Base-by-base conservation (phyloP, 2,329 filamentous ascomycete genomes). In the Scytalidium lignicola region DNA sequence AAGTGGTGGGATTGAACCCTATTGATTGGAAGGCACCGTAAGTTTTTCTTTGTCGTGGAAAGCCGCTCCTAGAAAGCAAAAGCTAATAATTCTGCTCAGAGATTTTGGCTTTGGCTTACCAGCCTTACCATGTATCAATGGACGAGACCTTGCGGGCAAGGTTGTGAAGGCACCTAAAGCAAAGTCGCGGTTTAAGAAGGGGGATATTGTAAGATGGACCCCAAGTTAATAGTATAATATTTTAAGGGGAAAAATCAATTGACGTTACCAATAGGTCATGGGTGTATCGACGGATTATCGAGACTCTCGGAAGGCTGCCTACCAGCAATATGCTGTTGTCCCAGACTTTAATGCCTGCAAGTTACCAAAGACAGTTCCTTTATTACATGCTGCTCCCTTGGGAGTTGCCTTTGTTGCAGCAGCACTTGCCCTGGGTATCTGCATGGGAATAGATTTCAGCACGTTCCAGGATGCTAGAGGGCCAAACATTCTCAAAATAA, bases 21-120 rank as follows among this genome's bases (percentile, higher is more conserved):
- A 86, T 90, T 48, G 87, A 90, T 64, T 90, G 87, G 87, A 90
- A 90, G 69, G 77, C 81, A 51, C 82, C 84, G 83, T 86, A 69
- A 59, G 79, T 72, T 86, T 1, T 67, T 0, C 83, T 89, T 46
- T 85, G 10, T 26, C 10, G 23, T 26, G 23, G 10, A 26, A 26
- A 10, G 23, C 10, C 10, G 6, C 10, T 10, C 10, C 10, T 10
- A 26, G 6, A 26, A 26, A 6, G 23, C 26, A 83, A 70, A 82
- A 10, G 74, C 80, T 9, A 83, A 85, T n/a, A n/a, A n/a, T 70
- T 74, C 74, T 87, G 2, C 71, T 82, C 39, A 64, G 61, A 18
- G 62, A 63, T 44, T 64, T 62, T 49, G 62, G 62, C 17, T 64
- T 54, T 43, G 62, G 62, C 8, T 48, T 64, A 18, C 62, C 62